phyloP scores from a whole-genome alignment of 2,329 filamentous ascomycete genomes.

The Colletotrichum plurivorum region DNA sequence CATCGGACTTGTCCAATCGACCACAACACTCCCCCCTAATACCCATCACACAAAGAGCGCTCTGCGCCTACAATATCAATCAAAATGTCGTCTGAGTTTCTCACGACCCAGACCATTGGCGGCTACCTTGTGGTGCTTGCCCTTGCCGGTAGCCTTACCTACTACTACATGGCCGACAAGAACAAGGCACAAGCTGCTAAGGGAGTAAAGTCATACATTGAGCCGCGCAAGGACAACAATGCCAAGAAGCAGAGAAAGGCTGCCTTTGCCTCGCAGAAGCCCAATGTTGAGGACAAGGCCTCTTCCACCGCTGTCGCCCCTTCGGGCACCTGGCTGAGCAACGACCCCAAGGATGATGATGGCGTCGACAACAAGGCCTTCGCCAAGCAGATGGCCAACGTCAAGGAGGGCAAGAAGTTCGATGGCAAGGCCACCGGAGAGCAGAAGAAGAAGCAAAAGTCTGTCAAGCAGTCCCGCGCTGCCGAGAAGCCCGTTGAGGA shows the following conservation, averaged over 20 bases:
- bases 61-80: conserved; percentile 24
- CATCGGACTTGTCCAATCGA: conserved; percentile 9
- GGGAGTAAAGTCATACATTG: conserved; percentile 46
- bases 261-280: conserved; percentile 55
- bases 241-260: conserved; percentile 64
- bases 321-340: conserved; percentile 46
- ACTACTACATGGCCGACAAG: conserved; percentile 44
- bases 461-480: conserved; percentile 78
- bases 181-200: conserved; percentile 49
- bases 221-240: conserved; percentile 56
- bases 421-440: conserved; percentile 66
- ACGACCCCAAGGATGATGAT: conserved; percentile 61
- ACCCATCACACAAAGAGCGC: conserved; percentile 16
- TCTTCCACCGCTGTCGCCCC: conserved; percentile 46
- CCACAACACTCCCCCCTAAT: conserved; percentile 21
- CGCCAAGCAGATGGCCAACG: conserved; percentile 78
- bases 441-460: conserved; percentile 77
- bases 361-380: conserved; percentile 81
- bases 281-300: conserved; percentile 49
- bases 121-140: conserved; percentile 39
- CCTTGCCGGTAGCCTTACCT: conserved; percentile 38
- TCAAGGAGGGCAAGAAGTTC: conserved; percentile 78
- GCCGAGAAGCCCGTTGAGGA: conserved; percentile 58
- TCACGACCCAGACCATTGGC: conserved; percentile 38
- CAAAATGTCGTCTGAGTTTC: conserved; percentile 42